phyloP scores from a whole-genome alignment of 768 basidiomycete species.

The Mycena amicta region DNA sequence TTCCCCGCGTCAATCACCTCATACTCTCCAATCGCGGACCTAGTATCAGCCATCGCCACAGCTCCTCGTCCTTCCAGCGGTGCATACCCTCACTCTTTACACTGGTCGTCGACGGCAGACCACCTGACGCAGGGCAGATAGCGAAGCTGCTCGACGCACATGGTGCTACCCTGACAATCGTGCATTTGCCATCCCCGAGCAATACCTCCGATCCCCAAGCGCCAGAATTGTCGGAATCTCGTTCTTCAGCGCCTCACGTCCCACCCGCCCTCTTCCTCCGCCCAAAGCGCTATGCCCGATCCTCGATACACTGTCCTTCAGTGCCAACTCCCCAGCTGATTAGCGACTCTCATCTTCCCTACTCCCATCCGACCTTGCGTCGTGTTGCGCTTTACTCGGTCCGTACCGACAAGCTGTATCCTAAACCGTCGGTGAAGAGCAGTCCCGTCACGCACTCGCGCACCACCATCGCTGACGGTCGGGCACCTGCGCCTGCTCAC shows the following conservation, averaged over 20 bases:
- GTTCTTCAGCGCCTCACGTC: constrained; percentile 33
- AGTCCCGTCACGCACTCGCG: background rate
- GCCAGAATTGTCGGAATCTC: constrained; percentile 6
- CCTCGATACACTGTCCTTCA: constrained; percentile 46
- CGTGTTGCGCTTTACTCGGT: constrained; percentile 51
- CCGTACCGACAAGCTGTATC: constrained; percentile 44
- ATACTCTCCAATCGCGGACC: constrained; percentile 43
- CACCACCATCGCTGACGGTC: constrained; percentile 20
- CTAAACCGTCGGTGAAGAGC: constrained; percentile 24
- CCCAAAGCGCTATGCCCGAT: constrained; percentile 44
- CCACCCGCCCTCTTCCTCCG: constrained; percentile 47
- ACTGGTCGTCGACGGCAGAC: constrained; percentile 29
- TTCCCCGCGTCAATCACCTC: constrained; percentile 47
- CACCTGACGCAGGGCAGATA: constrained; percentile 28
- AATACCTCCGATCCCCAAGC: constrained; percentile 38
- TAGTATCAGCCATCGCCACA: constrained; percentile 39
- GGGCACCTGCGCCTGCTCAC: constrained; percentile 47
- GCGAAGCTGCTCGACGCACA: constrained; percentile 43
- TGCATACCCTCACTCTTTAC: constrained; percentile 40
- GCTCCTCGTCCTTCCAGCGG: too few species aligned
- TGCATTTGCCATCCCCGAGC: constrained; percentile 44
- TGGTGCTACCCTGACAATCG: constrained; percentile 39
- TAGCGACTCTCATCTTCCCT: constrained; percentile 28
- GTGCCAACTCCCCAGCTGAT: constrained; percentile 30
- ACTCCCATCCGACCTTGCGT: constrained; percentile 39